Conservation (phyloP, 2,329 filamentous ascomycete genomes). For the Nigrograna mackinnonii region DNA sequence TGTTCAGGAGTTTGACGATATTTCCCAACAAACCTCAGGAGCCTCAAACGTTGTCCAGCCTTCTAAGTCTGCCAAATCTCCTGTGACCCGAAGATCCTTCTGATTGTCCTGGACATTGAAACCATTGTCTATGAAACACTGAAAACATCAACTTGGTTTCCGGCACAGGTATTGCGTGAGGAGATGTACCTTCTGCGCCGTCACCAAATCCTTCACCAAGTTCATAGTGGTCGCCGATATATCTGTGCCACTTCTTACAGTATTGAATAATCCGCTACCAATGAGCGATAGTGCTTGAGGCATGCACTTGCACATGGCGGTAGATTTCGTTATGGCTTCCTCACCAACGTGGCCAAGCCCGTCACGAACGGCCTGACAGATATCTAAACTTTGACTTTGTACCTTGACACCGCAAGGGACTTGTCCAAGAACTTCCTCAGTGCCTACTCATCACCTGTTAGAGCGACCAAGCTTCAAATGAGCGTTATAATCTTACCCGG, state of each 20-base stretch:
- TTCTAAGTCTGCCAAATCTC: not conserved
- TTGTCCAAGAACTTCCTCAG: not conserved
- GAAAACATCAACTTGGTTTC: not conserved
- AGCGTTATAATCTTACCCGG: not conserved
- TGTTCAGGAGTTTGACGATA: not conserved
- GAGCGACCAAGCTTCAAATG: not conserved
- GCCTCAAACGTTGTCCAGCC: not conserved
- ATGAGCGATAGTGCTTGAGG: not conserved
- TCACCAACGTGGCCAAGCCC: not conserved
- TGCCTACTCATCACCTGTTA: not conserved
- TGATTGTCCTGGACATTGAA: not conserved
- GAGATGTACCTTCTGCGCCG: not conserved
- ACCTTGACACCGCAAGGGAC: not conserved
- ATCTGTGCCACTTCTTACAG: not conserved
- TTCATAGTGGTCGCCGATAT: not conserved
- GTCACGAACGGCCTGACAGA: not conserved
- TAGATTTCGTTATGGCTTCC: not conserved
- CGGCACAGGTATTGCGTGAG: not conserved
- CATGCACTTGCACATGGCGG: not conserved
- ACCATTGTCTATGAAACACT: not conserved
- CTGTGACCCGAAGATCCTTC: not conserved
- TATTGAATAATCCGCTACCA: not conserved
- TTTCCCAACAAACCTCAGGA: not conserved
- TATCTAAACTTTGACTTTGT: not conserved
- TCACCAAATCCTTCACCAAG: not conserved